Base-by-base conservation (phyloP, 495 filamentous ascomycete species). In the Hypoxylon crocopeplum region DNA sequence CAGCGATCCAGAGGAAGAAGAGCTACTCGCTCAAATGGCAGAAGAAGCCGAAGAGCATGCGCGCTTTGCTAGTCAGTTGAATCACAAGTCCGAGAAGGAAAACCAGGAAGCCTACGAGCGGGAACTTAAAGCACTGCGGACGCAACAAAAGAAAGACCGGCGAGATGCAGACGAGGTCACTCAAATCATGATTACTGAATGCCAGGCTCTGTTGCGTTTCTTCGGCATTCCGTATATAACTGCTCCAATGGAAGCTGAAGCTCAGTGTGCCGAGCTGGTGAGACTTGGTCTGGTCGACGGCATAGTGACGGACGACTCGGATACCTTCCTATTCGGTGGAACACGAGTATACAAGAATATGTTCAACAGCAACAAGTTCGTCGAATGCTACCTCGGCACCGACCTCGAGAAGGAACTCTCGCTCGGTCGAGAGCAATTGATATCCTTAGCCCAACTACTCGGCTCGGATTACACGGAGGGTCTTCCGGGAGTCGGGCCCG, bases 331-430 rank as follows among this genome's bases (percentile, higher is more conserved):
- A 10, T 98, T 98, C 67, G 94, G 94, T 33, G 94, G 94, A 24
- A 98, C 92, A 0, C 82, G 94, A 12, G 88, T 98, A 13, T 98
- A 98, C 79, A 97, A 98, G 59, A 97, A 98, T 77, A 95, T 98
- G 92, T 98, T 98, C 82, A 98, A 96, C 71, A 88, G 89, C 65
- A 90, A 92, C 73, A 98, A 98, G 64, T 95, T 88, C 64, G 94
- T 98, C 34, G 95, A 98, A 75, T 98, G 94, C 73, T 98, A 97
- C 64, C 84, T 98, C 20, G 75, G 86, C n/a, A 77, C 78, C 2
- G 93, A 98, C 64, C 80, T 98, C 1, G 91, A 96, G 67, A 88
- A 90, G 59, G 94, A 98, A 56, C 87, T 96, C 45, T 88, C 87
- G 2, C 86, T 98, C 1, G 86, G 88, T 10, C 85, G 93, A 16